A percentile compares a stretch with the other conserved stretches of the same genome.
Conservation (phyloP, 306 rosid genomes). For the Mimosa bimucronata region DNA sequence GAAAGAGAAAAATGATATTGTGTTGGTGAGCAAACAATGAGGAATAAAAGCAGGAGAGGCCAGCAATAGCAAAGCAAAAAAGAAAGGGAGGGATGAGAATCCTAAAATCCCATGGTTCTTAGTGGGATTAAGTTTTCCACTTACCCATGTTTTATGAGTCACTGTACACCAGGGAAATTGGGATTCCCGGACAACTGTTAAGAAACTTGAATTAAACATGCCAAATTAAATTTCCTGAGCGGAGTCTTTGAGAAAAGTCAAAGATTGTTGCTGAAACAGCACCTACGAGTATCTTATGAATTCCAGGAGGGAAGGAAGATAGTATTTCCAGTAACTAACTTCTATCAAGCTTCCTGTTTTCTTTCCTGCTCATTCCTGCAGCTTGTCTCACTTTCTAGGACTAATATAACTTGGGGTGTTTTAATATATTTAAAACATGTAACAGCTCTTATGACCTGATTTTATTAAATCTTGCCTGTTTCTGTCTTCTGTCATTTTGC, state of each 20-base stretch:
- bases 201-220: not conserved
- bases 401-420: slow-evolving; percentile 5
- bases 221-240: not conserved
- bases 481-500: slow-evolving; percentile 21
- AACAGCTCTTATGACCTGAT: not conserved
- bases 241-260: not conserved
- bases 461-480: slow-evolving; percentile 15
- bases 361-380: not conserved
- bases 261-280: not conserved
- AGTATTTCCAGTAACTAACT: slow-evolving; percentile 1
- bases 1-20: not conserved
- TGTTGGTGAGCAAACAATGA: not conserved
- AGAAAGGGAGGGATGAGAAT: not conserved
- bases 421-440: slow-evolving; percentile 23
- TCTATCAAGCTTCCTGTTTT: slow-evolving; percentile 16
- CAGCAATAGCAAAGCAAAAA: too few relatives aligned
- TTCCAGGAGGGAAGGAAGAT: not conserved
- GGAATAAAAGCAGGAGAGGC: not conserved
- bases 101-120: not conserved
- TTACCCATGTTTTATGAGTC: not conserved
- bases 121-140: not conserved
- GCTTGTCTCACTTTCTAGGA: not conserved
- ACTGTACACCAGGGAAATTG: not conserved
- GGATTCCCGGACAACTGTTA: not conserved
- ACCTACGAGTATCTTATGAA: slow-evolving; percentile 22